These are phyloP conservation scores for Fonsecaea erecta DNA, from an alignment of 2,329 filamentous ascomycete genomes.

Conservation along the genomic window DNA sequence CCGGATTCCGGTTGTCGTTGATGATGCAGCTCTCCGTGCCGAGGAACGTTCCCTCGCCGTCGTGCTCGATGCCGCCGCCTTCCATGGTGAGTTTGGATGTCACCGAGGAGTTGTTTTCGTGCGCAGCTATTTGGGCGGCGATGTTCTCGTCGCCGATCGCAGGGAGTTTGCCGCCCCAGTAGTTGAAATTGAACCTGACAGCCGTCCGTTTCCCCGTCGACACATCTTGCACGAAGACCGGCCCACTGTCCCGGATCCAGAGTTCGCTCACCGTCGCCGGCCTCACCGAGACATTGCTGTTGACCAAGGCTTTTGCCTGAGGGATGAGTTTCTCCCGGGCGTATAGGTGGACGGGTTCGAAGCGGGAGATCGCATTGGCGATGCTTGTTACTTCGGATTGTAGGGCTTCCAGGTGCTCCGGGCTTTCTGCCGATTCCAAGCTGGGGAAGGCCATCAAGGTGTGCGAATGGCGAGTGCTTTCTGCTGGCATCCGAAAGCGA, in stretches of 20 bases:
- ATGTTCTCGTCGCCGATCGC: slow-evolving; percentile 26
- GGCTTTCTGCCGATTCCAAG: slow-evolving; percentile 11
- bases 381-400: slow-evolving; percentile 20
- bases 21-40: slow-evolving; percentile 44
- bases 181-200: slow-evolving; percentile 17
- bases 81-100: slow-evolving; percentile 39
- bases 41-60: slow-evolving; percentile 45
- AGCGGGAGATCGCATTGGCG: slow-evolving; percentile 24
- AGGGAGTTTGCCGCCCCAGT: slow-evolving; percentile 33
- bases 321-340: slow-evolving; percentile 38
- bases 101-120: slow-evolving; percentile 21
- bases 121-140: slow-evolving; percentile 14
- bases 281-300: slow-evolving; percentile 31
- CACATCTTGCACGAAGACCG: slow-evolving; percentile 37
- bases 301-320: slow-evolving; percentile 15
- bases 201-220: slow-evolving; percentile 26
- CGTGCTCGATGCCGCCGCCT: slow-evolving; percentile 44
- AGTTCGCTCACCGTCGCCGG: slow-evolving; percentile 37
- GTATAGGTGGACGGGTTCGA: slow-evolving; percentile 43
- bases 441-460: slow-evolving; percentile 24
- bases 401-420: slow-evolving; percentile 12
- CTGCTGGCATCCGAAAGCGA: slow-evolving; percentile 20
- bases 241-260: slow-evolving; percentile 43
- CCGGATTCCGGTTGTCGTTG: slow-evolving; percentile 41
- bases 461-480: slow-evolving; percentile 10